phyloP scores from a whole-genome alignment of 2,329 filamentous ascomycete genomes.

The Calonectria montana region DNA sequence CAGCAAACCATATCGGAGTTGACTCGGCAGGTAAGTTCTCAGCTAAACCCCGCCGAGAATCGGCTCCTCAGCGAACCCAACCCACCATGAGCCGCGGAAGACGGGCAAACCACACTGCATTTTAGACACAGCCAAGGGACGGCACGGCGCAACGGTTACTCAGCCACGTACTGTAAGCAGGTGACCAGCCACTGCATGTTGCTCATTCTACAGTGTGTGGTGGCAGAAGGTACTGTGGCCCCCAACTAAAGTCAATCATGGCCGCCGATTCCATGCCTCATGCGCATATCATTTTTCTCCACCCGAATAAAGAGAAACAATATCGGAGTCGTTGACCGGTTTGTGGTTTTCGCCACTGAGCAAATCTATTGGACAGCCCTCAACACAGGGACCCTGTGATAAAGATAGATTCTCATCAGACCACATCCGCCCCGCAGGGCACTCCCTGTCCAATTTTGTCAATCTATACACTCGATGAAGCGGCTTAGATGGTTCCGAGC shows the following conservation, averaged over 20 bases:
- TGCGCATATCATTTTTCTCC: not conserved
- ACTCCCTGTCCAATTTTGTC: slow-evolving; percentile 12
- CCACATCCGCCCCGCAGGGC: slow-evolving; percentile 6
- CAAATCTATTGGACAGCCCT: slow-evolving; percentile 14
- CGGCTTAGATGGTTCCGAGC: slow-evolving; percentile 5
- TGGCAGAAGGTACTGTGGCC: not conserved
- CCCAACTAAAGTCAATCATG: not conserved
- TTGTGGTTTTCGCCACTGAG: not conserved
- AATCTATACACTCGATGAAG: slow-evolving; percentile 3
- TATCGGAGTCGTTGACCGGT: not conserved
- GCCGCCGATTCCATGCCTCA: not conserved
- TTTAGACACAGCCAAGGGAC: not conserved
- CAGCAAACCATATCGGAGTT: not conserved
- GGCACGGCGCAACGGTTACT: slow-evolving; percentile 15
- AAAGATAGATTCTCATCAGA: slow-evolving; percentile 17
- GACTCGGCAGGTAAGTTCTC: not conserved
- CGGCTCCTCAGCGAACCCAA: not conserved
- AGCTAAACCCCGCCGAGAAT: not conserved
- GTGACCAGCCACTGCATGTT: not conserved
- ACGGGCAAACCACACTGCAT: not conserved
- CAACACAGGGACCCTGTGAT: slow-evolving; percentile 8
- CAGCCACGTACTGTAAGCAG: not conserved
- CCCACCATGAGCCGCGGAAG: not conserved
- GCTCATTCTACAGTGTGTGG: not conserved
- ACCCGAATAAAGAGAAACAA: not conserved